A percentile compares a stretch with the other conserved stretches of the same genome.
Evolutionary conservation across 129 eudicot species (phyloP).

Genomic region (Flaveria ramosissima): DNA sequence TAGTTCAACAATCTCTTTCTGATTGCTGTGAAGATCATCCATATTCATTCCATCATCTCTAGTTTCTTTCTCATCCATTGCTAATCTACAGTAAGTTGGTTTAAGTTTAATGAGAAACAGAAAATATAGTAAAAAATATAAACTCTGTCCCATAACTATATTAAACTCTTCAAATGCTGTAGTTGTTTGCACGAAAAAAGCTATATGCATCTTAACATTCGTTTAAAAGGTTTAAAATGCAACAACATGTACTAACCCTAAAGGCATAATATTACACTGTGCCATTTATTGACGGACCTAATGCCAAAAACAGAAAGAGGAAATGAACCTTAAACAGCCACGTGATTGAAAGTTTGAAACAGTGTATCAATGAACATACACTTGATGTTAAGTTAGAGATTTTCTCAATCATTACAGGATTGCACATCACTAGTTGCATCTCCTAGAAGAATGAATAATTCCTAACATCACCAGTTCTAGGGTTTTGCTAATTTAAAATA

Average conservation of each 20-base stretch:
- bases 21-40: constrained; percentile 9
- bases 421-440: not conserved
- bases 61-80: constrained; percentile 25
- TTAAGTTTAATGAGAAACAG: not conserved
- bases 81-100: constrained; percentile 6
- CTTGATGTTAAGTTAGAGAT: not conserved
- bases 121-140: not conserved
- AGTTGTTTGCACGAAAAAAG: not conserved
- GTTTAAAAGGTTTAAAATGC: not conserved
- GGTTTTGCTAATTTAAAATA: not conserved
- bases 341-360: not conserved
- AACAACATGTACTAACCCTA: not conserved
- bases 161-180: not conserved
- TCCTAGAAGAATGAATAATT: too few species aligned
- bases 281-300: not conserved
- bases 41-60: constrained; percentile 22
- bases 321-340: not conserved
- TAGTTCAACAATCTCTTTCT: constrained; percentile 14
- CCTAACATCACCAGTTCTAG: not conserved
- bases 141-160: not conserved
- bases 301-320: not conserved
- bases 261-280: not conserved
- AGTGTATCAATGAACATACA: not conserved
- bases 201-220: not conserved
- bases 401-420: not conserved